These are phyloP conservation scores for Tetraselmis chui DNA, from an alignment of 139 green algal species.

Conservation along the genomic window DNA sequence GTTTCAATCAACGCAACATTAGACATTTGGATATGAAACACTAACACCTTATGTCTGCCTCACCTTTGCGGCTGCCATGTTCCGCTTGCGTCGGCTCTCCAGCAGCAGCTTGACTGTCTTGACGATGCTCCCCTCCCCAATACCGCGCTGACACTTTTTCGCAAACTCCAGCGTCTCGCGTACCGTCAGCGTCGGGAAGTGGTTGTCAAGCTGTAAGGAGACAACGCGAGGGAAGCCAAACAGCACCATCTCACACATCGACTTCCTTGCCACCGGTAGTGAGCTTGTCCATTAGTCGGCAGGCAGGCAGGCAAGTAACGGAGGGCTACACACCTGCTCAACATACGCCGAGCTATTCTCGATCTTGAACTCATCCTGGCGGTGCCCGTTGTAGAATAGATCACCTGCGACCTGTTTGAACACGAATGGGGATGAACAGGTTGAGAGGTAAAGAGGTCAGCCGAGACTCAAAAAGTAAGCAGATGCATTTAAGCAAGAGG, in stretches of 20 bases:
- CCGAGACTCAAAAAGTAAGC: no score
- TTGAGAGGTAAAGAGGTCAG: no score
- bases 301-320: not conserved
- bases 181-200: slow-evolving; percentile 65
- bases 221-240: no score
- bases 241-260: no score
- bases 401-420: slow-evolving; percentile 27
- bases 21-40: no score
- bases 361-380: slow-evolving; percentile 46
- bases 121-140: not conserved
- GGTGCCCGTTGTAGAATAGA: slow-evolving; percentile 62
- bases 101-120: slow-evolving; percentile 23
- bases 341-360: slow-evolving; percentile 48
- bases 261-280: no score
- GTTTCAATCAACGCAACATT: no score
- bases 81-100: not conserved
- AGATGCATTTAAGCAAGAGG: no score
- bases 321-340: slow-evolving; percentile 34
- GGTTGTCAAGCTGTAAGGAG: slow-evolving; percentile 41
- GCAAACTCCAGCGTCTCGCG: slow-evolving; percentile 72
- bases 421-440: no score
- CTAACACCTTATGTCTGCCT: no score
- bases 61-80: not conserved
- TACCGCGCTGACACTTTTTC: slow-evolving; percentile 35
- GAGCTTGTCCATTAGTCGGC: not conserved